Evolutionary conservation across 2,329 filamentous ascomycete species (phyloP).

Genomic region (Exophiala bonariae): DNA sequence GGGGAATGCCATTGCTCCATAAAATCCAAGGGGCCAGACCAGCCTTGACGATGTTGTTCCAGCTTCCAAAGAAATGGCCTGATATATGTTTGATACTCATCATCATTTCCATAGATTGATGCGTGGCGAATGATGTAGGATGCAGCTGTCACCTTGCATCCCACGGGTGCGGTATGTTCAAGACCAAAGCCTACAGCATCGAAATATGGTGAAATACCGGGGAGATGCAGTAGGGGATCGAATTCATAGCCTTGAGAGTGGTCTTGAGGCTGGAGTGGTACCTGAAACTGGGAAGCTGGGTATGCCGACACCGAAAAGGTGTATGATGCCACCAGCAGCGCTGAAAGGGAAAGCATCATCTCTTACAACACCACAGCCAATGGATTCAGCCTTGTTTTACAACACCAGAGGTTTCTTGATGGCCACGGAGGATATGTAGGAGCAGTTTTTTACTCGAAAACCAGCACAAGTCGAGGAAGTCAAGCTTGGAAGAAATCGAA

Average conservation of each 20-base stretch:
- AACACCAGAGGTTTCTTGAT: too few species aligned
- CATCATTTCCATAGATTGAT: constrained; percentile 24
- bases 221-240: constrained; percentile 22
- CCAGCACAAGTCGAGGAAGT: too few species aligned
- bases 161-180: constrained; percentile 16
- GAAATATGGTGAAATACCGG: constrained; percentile 23
- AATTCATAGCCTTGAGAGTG: constrained; percentile 24
- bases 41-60: constrained; percentile 20
- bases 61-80: constrained; percentile 25
- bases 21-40: constrained; percentile 20
- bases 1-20: constrained; percentile 22
- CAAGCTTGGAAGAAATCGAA: too few species aligned
- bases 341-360: too few species aligned
- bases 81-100: constrained; percentile 24
- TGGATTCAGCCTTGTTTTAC: too few species aligned
- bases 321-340: too few species aligned
- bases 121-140: constrained; percentile 23
- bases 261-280: constrained; percentile 14
- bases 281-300: neutral
- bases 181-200: constrained; percentile 24
- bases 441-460: too few species aligned
- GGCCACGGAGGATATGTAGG: too few species aligned
- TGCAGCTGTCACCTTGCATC: constrained; percentile 21
- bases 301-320: neutral
- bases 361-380: too few species aligned